Percentiles rank a stretch among this genome's conserved stretches.
Conservation (phyloP, 306 rosid species). For the Begonia masoniana region DNA sequence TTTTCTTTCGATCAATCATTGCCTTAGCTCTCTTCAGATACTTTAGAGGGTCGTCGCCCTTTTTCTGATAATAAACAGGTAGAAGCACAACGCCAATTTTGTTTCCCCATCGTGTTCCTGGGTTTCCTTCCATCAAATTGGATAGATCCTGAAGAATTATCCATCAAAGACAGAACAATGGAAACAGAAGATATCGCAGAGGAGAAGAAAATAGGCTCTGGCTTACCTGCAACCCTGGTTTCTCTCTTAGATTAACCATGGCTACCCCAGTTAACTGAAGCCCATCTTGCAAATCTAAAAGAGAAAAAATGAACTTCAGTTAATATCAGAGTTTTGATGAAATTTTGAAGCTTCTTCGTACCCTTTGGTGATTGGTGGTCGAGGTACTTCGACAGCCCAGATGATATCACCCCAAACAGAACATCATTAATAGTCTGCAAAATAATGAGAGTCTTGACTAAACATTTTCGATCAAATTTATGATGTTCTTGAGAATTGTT, state of each 20-base stretch:
- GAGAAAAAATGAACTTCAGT: not conserved
- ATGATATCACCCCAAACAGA: slow-evolving; percentile 60
- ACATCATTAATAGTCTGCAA: slow-evolving; percentile 88
- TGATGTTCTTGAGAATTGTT: not conserved
- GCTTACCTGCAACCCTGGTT: slow-evolving; percentile 58
- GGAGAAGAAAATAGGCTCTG: not conserved
- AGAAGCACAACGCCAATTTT: slow-evolving; percentile 56
- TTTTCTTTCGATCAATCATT: slow-evolving; percentile 65
- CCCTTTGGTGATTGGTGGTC: slow-evolving; percentile 57
- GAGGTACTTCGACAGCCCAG: slow-evolving; percentile 66
- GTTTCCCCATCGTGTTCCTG: slow-evolving; percentile 73
- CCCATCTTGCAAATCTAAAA: slow-evolving; percentile 55
- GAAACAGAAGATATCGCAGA: not conserved
- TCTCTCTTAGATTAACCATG: slow-evolving; percentile 63
- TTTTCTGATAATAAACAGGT: slow-evolving; percentile 46
- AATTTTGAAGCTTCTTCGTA: slow-evolving; percentile 7
- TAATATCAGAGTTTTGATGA: not conserved
- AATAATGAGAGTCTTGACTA: slow-evolving; percentile 5
- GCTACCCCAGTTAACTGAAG: slow-evolving; percentile 71
- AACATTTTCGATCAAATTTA: not conserved
- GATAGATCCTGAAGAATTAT: slow-evolving; percentile 41
- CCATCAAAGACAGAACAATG: not conserved
- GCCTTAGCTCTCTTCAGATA: slow-evolving; percentile 53
- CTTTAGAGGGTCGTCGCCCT: slow-evolving; percentile 33
- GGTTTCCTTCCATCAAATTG: slow-evolving; percentile 46